phyloP scores from a whole-genome alignment of 2,329 filamentous ascomycete species.

The Cercospora janseana region DNA sequence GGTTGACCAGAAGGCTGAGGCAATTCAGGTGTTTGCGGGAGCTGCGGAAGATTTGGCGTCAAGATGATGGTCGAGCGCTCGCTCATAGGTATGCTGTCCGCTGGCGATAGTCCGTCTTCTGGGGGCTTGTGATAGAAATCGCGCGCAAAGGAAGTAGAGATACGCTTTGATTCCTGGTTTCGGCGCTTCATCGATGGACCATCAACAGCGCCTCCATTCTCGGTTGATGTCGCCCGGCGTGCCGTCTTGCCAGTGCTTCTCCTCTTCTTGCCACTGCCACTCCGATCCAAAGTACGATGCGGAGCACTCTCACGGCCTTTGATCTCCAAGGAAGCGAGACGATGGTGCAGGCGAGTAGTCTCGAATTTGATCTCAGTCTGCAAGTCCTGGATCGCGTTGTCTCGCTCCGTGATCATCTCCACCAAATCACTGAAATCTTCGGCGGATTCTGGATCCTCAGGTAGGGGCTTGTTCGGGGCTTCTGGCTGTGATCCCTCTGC shows the following conservation, averaged over 20 bases:
- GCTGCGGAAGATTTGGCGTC: conserved; percentile 14
- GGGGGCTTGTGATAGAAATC: conserved; percentile 26
- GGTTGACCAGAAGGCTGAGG: neutral
- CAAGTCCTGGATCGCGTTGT: conserved; percentile 19
- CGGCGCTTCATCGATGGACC: too few relatives aligned
- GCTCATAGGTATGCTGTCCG: conserved; percentile 9
- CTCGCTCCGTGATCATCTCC: conserved; percentile 20
- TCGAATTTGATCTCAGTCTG: conserved; percentile 21
- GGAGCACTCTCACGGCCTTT: neutral
- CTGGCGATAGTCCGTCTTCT: conserved; percentile 3
- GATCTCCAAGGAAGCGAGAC: conserved; percentile 23
- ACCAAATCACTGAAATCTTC: conserved; percentile 16
- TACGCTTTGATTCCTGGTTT: conserved; percentile 15
- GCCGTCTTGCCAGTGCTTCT: neutral
- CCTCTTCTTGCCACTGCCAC: conserved; percentile 13
- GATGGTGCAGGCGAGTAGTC: conserved; percentile 24
- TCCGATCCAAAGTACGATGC: conserved; percentile 9
- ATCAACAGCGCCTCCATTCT: too few relatives aligned
- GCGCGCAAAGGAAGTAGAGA: conserved; percentile 26
- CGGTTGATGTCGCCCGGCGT: conserved; percentile 1
- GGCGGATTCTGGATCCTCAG: conserved; percentile 6
- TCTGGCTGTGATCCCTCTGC: neutral
- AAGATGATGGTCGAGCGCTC: conserved; percentile 20
- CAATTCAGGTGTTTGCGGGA: neutral
- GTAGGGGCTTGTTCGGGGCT: neutral